A percentile compares a stretch with the other conserved stretches of the same genome.
Evolutionary conservation across 1,139 yeast species (phyloP).

Genomic region (Candida buenavistaensis): DNA sequence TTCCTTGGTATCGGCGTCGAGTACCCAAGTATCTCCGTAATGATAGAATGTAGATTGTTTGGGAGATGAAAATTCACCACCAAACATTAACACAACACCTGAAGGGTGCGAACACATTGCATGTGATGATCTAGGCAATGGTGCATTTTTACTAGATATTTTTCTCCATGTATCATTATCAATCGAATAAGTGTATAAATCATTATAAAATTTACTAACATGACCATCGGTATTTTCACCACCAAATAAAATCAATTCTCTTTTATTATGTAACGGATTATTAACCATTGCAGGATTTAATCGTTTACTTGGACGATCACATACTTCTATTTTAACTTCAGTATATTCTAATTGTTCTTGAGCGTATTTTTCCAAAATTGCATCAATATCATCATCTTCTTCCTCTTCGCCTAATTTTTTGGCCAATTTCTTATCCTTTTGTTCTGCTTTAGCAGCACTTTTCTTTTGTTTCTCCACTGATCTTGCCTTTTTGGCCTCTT

Average conservation of each 20-base stretch:
- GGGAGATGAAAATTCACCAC: constrained; percentile 97
- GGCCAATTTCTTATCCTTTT: constrained; percentile 71
- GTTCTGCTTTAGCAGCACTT: constrained; percentile 68
- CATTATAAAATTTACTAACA: constrained; percentile 76
- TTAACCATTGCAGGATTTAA: constrained; percentile 75
- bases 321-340: constrained; percentile 62
- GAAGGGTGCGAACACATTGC: constrained; percentile 93
- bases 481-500: constrained; percentile 90
- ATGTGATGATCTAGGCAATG: constrained; percentile 91
- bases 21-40: constrained; percentile 93
- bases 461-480: constrained; percentile 83
- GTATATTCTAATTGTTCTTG: constrained; percentile 77
- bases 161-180: constrained; percentile 84
- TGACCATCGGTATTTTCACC: constrained; percentile 68
- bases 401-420: constrained; percentile 76
- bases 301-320: constrained; percentile 63
- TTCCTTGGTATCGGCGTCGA: constrained; percentile 80
- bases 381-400: constrained; percentile 87
- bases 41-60: constrained; percentile 95
- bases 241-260: constrained; percentile 82
- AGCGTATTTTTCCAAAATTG: constrained; percentile 75
- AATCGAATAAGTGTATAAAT: constrained; percentile 67
- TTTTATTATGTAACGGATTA: constrained; percentile 72
- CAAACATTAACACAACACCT: constrained; percentile 82
- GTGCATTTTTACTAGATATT: constrained; percentile 78